Evolutionary conservation across 176 grass and related monocot species (phyloP).

Genomic region (Typha latifolia): DNA sequence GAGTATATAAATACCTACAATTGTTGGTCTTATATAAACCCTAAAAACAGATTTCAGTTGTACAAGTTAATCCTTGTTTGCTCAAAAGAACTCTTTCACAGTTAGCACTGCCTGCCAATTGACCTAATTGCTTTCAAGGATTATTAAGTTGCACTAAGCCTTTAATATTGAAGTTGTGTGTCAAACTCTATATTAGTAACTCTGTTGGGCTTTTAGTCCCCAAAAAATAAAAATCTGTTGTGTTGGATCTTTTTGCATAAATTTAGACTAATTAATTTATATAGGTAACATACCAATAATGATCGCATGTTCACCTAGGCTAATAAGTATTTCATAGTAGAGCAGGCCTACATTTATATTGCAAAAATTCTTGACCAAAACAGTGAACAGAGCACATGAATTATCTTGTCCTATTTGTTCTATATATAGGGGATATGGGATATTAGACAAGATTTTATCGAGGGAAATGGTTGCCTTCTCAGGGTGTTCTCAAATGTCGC

Average conservation of each 20-base stretch:
- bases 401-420: background rate
- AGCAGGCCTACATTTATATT: background rate
- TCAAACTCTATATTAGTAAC: too few species aligned
- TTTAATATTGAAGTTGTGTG: too few species aligned
- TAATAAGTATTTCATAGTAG: background rate
- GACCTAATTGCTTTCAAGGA: too few species aligned
- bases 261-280: background rate
- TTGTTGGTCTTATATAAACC: too few species aligned
- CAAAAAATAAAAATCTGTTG: background rate
- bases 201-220: too few species aligned
- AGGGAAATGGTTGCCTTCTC: slow-evolving; percentile 51
- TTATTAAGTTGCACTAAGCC: too few species aligned
- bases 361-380: background rate
- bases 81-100: too few species aligned
- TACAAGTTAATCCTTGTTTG: too few species aligned
- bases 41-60: too few species aligned
- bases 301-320: background rate
- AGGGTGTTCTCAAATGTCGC: slow-evolving; percentile 63
- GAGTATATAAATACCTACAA: too few species aligned
- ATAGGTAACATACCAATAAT: background rate
- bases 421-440: slow-evolving; percentile 67
- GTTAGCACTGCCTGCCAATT: too few species aligned
- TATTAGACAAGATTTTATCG: slow-evolving; percentile 53
- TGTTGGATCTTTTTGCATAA: background rate
- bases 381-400: background rate